These are phyloP conservation scores for Termitomyces sp. DNA, from an alignment of 768 basidiomycete genomes.

Conservation along the genomic window DNA sequence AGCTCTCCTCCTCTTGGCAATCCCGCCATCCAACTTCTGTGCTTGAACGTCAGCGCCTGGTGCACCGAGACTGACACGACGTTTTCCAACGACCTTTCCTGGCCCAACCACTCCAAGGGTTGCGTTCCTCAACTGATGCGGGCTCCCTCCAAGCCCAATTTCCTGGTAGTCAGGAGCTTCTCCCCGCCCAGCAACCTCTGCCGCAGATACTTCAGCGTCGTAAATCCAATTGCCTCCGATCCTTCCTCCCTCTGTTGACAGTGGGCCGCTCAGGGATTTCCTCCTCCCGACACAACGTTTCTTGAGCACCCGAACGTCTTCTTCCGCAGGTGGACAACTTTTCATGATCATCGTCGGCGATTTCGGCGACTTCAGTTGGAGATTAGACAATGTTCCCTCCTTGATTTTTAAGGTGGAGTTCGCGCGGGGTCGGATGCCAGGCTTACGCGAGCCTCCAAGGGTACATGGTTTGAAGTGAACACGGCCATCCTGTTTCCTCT, in stretches of 20 bases:
- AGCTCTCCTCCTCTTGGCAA: conserved; percentile 16
- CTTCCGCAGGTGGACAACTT: conserved; percentile 13
- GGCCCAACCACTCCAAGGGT: neutral
- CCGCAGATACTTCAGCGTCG: conserved; percentile 45
- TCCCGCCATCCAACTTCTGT: neutral
- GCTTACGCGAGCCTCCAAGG: conserved; percentile 19
- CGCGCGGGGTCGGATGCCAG: conserved; percentile 31
- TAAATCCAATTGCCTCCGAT: conserved; percentile 46
- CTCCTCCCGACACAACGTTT: conserved; percentile 55
- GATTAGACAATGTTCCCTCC: conserved; percentile 9
- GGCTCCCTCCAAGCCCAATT: neutral
- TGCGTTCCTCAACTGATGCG: neutral
- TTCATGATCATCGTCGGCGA: neutral
- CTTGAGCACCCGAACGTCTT: conserved; percentile 44
- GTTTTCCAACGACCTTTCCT: conserved; percentile 12
- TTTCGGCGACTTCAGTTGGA: conserved; percentile 10
- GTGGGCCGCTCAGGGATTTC: conserved; percentile 39
- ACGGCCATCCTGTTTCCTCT: conserved; percentile 15
- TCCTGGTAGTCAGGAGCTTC: conserved; percentile 2
- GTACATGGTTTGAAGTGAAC: conserved; percentile 28
- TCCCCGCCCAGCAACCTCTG: conserved; percentile 26
- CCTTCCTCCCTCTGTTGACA: conserved; percentile 21
- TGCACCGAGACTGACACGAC: conserved; percentile 19
- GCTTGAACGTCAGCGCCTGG: conserved; percentile 6
- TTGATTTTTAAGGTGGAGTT: conserved; percentile 27